These are phyloP conservation scores for Colletotrichum gigasporum DNA, from an alignment of 2,329 filamentous ascomycete species.

Conservation along the genomic window DNA sequence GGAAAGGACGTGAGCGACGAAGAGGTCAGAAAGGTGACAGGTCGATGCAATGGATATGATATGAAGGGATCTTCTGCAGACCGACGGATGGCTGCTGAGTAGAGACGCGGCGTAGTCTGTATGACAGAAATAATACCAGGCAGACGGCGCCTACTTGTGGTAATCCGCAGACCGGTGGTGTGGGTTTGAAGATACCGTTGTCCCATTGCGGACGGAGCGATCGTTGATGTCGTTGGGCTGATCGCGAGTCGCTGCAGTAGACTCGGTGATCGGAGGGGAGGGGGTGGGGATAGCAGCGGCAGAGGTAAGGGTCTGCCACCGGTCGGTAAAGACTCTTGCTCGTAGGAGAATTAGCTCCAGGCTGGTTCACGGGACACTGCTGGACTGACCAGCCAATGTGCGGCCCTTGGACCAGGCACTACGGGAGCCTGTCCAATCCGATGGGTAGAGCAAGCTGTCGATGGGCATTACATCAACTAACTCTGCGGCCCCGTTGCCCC, in stretches of 20 bases:
- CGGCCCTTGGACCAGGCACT: not conserved
- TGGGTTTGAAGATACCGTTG: constrained; percentile 16
- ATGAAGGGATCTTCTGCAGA: not conserved
- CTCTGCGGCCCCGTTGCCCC: not conserved
- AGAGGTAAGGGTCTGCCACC: not conserved
- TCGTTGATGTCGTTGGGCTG: constrained; percentile 25
- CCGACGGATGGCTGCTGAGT: not conserved
- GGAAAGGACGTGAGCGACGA: not conserved
- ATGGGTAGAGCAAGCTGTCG: not conserved
- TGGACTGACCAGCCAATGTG: not conserved
- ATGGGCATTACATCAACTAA: constrained; percentile 13
- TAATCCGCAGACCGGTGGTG: not conserved
- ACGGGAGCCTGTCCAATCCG: constrained; percentile 2
- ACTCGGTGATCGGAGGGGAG: constrained; percentile 27
- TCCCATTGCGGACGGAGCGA: constrained; percentile 16
- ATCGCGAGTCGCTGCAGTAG: constrained; percentile 24
- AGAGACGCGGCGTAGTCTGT: not conserved
- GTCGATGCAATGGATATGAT: constrained; percentile 2
- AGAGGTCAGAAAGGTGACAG: constrained; percentile 2
- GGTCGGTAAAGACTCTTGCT: not conserved
- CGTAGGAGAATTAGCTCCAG: not conserved
- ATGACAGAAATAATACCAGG: not conserved
- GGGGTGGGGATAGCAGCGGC: constrained; percentile 15
- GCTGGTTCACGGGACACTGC: not conserved
- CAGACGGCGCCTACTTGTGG: constrained; percentile 9